Evolutionary conservation across 495 filamentous ascomycete genomes (phyloP).

Genomic region (Aspergillus sclerotiicarbonarius): DNA sequence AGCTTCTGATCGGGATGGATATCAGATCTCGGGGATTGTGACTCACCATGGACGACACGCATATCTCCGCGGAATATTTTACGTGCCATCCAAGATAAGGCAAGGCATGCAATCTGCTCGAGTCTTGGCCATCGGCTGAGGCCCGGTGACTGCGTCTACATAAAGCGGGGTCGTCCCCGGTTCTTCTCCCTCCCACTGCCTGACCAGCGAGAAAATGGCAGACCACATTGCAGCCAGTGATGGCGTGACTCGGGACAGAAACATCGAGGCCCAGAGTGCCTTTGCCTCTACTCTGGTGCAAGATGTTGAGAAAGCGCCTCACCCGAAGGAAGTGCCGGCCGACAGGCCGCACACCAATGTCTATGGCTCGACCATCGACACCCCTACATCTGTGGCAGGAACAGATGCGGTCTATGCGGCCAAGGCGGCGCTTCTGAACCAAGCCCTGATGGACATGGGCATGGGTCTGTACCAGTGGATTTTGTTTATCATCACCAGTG

Average conservation of each 20-base stretch:
- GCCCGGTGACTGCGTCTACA: background rate
- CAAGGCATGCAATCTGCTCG: background rate
- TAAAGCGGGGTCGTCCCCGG: conserved; percentile 1
- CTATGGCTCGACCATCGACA: conserved; percentile 5
- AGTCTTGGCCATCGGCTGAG: no score
- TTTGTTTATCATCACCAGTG: conserved; percentile 67
- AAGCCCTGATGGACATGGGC: conserved; percentile 60
- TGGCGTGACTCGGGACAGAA: conserved; percentile 7
- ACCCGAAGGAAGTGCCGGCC: conserved; percentile 5
- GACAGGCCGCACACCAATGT: conserved; percentile 7
- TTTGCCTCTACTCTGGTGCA: conserved; percentile 21
- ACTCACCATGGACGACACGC: no score
- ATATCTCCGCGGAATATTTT: background rate
- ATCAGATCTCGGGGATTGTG: no score
- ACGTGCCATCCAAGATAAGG: conserved; percentile 4
- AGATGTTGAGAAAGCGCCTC: conserved; percentile 19
- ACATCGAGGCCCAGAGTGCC: conserved; percentile 22
- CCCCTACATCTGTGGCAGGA: background rate
- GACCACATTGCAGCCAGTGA: background rate
- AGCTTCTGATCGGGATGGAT: no score
- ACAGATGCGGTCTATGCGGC: conserved; percentile 24
- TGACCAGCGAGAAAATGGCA: background rate
- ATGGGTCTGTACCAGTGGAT: conserved; percentile 80
- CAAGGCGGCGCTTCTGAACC: conserved; percentile 27
- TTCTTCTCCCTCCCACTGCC: background rate